Percentiles rank a stretch among this genome's conserved stretches.
These are phyloP conservation scores for Starmera stellimalicola DNA, from an alignment of 1,139 yeast genomes.

Conservation along the genomic window DNA sequence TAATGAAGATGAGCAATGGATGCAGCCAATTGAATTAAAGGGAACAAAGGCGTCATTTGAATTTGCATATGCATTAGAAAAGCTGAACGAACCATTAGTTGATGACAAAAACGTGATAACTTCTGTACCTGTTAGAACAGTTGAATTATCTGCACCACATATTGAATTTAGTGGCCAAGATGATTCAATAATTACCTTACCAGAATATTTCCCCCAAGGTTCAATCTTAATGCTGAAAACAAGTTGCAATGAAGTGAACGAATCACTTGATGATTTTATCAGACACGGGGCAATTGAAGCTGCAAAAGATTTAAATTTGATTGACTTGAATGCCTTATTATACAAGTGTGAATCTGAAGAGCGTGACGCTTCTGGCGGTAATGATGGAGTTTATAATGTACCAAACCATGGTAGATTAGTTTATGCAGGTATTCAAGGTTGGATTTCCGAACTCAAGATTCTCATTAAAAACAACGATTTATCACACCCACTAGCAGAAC, in stretches of 20 bases:
- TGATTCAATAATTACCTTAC: slow-evolving; percentile 45
- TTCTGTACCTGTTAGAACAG: slow-evolving; percentile 60
- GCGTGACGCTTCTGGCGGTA: slow-evolving; percentile 65
- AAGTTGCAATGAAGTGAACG: slow-evolving; percentile 44
- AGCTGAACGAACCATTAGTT: slow-evolving; percentile 37
- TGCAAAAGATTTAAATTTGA: slow-evolving; percentile 45
- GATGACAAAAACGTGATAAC: slow-evolving; percentile 31
- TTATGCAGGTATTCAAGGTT: slow-evolving; percentile 91
- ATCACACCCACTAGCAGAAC: slow-evolving; percentile 76
- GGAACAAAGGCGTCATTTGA: slow-evolving; percentile 59
- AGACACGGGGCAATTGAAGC: slow-evolving; percentile 72
- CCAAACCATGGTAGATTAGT: slow-evolving; percentile 68
- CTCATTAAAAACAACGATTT: slow-evolving; percentile 65
- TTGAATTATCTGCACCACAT: slow-evolving; percentile 40
- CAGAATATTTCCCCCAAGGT: slow-evolving; percentile 71
- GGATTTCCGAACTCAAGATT: slow-evolving; percentile 61
- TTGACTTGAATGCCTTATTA: slow-evolving; percentile 66
- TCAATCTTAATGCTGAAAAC: slow-evolving; percentile 82
- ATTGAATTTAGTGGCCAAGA: slow-evolving; percentile 27
- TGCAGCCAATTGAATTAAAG: slow-evolving; percentile 52
- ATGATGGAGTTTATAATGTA: slow-evolving; percentile 60
- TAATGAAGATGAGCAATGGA: slow-evolving; percentile 32
- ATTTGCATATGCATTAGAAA: slow-evolving; percentile 49
- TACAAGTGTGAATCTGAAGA: slow-evolving; percentile 85
- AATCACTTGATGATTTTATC: slow-evolving; percentile 52